Base-by-base conservation (phyloP, 495 filamentous ascomycete species). In the Lasiosphaeria hispida region DNA sequence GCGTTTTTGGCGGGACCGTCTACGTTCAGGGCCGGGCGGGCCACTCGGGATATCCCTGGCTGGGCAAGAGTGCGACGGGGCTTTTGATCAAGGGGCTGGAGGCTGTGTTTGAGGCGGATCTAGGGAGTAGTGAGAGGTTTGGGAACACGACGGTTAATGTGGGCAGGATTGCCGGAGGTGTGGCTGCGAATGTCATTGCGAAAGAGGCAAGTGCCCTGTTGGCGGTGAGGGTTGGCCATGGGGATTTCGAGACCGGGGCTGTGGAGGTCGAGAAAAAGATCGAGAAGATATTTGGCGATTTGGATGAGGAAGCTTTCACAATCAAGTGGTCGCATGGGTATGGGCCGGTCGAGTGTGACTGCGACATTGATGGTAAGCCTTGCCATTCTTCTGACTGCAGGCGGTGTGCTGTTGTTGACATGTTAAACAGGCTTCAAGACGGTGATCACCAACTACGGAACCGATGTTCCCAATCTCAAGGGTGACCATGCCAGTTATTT, bases 121-220 rank as follows among this genome's bases (percentile, higher is more conserved):
- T 96, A 15, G 94, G 94, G 0, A 75, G 72, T 7, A 89, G 84
- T 51, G 79, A 86, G 42, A 85, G 89, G 63, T 93, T 88, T 63
- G 93, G 94, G 0, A 85, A 87, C 23, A 92, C 89, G 4, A 97
- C 94, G 0, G 69, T 96, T 44, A 97, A 97, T 63, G 81, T 97
- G 40, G 93, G 93, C 0, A 60, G 69, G 13, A 75, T 97, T 2
- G 79, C 83, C 7, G 93, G 90, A 10, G 93, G 93, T 1, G 91
- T 96, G 0, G 94, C 93, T 4, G 79, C 79, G 0, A 97, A 97
- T 66, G 92, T 97, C 7, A 89, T 97, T 41, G 85, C 93, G 1
- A 84, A 86, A 55, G 63, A 76, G 35, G 93, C 93, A 2, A 60
- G 64, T 18, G 93, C 91, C 8, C 65, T 72, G 36, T 72, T 96